phyloP scores from a whole-genome alignment of 169 alveolate species.

The Plasmodium fragile region DNA sequence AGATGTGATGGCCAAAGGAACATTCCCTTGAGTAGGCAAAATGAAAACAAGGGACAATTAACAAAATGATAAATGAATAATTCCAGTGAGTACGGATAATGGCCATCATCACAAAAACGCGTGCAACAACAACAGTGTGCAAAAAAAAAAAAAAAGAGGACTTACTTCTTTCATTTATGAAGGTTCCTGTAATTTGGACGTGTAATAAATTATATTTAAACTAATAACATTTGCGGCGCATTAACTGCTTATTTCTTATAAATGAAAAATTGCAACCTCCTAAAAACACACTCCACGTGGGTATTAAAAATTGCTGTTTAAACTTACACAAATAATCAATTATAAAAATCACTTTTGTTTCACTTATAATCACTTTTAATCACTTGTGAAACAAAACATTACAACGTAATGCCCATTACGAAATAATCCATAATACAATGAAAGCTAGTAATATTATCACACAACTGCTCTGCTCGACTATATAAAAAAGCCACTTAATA shows the following conservation, averaged over 20 bases:
- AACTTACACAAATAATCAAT: background rate
- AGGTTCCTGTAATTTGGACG: conserved; percentile 2
- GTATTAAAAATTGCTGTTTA: background rate
- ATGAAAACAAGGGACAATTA: background rate
- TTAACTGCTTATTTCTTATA: background rate
- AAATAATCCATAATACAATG: background rate
- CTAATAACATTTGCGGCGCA: conserved; percentile 3
- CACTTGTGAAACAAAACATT: background rate
- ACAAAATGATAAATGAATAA: background rate
- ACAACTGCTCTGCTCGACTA: background rate
- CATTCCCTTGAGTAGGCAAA: background rate
- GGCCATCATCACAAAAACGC: background rate
- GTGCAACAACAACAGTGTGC: background rate
- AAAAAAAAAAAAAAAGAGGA: background rate
- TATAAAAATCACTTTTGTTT: too few species aligned
- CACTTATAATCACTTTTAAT: background rate
- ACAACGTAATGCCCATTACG: background rate
- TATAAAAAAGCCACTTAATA: background rate
- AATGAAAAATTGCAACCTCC: background rate
- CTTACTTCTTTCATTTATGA: conserved; percentile 4
- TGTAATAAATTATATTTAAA: background rate
- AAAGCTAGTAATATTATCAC: background rate
- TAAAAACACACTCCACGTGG: background rate
- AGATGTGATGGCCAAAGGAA: background rate
- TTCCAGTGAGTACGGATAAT: background rate